These are phyloP conservation scores for Clitoria ternatea DNA, from an alignment of 306 rosid genomes.

Conservation along the genomic window DNA sequence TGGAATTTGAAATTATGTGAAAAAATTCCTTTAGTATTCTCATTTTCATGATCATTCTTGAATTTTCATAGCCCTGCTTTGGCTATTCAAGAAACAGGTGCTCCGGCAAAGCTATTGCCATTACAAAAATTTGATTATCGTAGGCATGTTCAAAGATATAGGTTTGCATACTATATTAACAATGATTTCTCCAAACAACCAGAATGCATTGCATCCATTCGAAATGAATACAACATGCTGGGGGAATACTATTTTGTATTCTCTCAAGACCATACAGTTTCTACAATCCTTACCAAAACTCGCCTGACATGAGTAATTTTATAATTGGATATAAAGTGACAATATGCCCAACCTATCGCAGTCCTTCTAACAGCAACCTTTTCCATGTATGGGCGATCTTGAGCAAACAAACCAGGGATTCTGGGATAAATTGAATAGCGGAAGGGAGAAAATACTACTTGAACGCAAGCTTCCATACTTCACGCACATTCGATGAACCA, in stretches of 20 bases:
- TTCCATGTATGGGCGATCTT: neutral
- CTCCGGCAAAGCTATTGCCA: too few species aligned
- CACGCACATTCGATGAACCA: slow-evolving; percentile 89
- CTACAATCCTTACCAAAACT: neutral
- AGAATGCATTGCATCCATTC: neutral
- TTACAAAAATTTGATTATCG: too few species aligned
- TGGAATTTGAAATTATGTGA: neutral
- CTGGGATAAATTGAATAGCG: neutral
- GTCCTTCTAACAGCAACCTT: neutral
- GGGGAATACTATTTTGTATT: too few species aligned
- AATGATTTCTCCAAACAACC: neutral
- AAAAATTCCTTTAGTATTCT: neutral
- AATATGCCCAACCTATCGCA: slow-evolving; percentile 13
- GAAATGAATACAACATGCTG: neutral
- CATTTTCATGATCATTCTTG: neutral
- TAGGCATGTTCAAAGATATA: too few species aligned
- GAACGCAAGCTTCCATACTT: slow-evolving; percentile 83
- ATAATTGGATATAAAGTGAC: neutral
- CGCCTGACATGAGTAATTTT: neutral
- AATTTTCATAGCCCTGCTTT: too few species aligned
- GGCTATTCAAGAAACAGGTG: too few species aligned
- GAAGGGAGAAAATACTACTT: slow-evolving; percentile 38
- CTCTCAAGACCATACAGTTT: neutral
- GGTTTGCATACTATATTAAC: too few species aligned
- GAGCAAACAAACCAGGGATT: slow-evolving; percentile 1